Evolutionary conservation across 495 filamentous ascomycete species (phyloP), one percentile per base, ranked within the genome.

Genomic region (Xylaria intraflava): DNA sequence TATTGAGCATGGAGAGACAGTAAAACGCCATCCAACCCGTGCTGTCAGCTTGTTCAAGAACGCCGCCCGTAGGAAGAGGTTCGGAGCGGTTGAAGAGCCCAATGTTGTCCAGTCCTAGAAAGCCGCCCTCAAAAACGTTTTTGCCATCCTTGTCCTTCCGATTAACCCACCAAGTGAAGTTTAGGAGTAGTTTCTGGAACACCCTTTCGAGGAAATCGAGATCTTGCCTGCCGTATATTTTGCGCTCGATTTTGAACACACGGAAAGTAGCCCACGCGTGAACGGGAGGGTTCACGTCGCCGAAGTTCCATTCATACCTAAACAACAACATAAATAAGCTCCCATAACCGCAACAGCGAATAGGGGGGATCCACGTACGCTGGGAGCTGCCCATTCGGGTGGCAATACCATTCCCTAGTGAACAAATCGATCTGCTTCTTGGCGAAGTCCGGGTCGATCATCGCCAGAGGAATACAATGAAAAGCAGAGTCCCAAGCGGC

Each of bases 21-120:
- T 95, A 97, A 65, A 96, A 96, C 12, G 86, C 92, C 92, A 97
- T 97, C 92, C 92, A 97, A 46, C 92, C 92, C 6, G 92, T 97
- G 59, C 89, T 94, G 75, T 97, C 92, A 9, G 92, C 92, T 72
- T 97, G 92, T 69, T 96, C 92, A 16, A 97, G 78, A 2, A 88
- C 84, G 65, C 92, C 92, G 17, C 92, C 92, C 0, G 93, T 96
- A 10, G 92, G 92, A 27, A 97, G 73, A 5, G 93, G 91, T 65
- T 97, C 92, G 0, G 93, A 96, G n/a, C 92, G 88, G 65, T 97
- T 97, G 78, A 97, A 97, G 33, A 96, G 68, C 19, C 92, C 92
- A 64, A 97, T 96, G 63, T 97, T 97, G 72, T 97, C 92, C 26
- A 97, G 76, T 11, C 92, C 92, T n/a, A 96, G 69, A 75, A 97